phyloP scores from a whole-genome alignment of 345 rosid genomes.

The Kandelia obovata region DNA sequence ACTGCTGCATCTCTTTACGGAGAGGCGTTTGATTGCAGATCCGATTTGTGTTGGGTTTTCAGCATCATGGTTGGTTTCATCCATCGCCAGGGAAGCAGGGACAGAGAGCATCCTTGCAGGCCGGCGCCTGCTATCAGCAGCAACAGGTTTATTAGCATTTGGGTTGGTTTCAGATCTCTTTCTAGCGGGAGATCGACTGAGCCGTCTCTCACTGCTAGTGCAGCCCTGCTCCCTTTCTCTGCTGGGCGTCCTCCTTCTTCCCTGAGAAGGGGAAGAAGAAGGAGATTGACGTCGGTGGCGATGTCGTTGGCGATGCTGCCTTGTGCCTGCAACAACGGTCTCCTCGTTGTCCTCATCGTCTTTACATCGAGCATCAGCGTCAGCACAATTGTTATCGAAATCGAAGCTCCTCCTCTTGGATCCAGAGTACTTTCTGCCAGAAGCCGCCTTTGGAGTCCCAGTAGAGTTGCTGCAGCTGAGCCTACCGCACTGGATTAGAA shows the following conservation, averaged over 20 bases:
- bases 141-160: not conserved
- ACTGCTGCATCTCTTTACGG: constrained; percentile 47
- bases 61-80: constrained; percentile 40
- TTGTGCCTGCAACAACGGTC: constrained; percentile 17
- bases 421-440: constrained; percentile 60
- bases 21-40: constrained; percentile 40
- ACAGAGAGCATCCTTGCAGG: constrained; percentile 79
- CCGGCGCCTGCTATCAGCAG: constrained; percentile 21
- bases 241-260: constrained; percentile 92
- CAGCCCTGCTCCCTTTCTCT: constrained; percentile 72
- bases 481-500: constrained; percentile 91
- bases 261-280: constrained; percentile 36
- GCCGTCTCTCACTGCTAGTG: constrained; percentile 56
- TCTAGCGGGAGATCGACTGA: constrained; percentile 81
- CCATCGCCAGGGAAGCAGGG: constrained; percentile 53
- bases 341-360: constrained; percentile 38
- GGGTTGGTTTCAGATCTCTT: constrained; percentile 48
- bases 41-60: constrained; percentile 11
- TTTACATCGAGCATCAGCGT: constrained; percentile 15
- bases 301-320: constrained; percentile 51
- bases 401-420: constrained; percentile 92
- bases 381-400: constrained; percentile 38
- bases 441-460: constrained; percentile 29
- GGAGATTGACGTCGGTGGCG: constrained; percentile 39
- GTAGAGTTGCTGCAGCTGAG: constrained; percentile 82